These are phyloP conservation scores for Exserohilum turcica DNA, from an alignment of 2,329 filamentous ascomycete genomes.

Conservation along the genomic window DNA sequence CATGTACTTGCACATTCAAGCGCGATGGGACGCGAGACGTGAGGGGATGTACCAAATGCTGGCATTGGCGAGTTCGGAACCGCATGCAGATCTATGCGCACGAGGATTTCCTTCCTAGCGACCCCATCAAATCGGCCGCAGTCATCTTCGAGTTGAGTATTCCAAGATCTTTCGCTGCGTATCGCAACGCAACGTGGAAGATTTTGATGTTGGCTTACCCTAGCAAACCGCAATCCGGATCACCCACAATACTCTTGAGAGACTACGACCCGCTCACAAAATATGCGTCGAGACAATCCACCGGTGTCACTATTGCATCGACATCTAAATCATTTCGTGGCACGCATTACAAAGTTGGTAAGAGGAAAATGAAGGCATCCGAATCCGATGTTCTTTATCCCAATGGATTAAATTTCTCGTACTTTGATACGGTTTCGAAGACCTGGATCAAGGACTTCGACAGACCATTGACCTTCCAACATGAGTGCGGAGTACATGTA, in stretches of 20 bases:
- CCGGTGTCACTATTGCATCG: conserved; percentile 49
- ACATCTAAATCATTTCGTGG: conserved; percentile 50
- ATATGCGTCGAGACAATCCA: conserved; percentile 17
- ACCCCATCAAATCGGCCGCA: conserved; percentile 39
- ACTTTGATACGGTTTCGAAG: conserved; percentile 51
- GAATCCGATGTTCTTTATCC: conserved; percentile 50
- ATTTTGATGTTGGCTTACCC: conserved; percentile 49
- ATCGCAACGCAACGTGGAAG: conserved; percentile 58
- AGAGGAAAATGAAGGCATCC: conserved; percentile 31
- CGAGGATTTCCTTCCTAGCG: conserved; percentile 56
- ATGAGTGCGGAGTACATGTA: conserved; percentile 17
- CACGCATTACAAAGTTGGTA: conserved; percentile 53
- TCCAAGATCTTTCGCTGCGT: conserved; percentile 52
- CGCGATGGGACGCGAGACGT: conserved; percentile 16
- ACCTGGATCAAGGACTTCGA: conserved; percentile 48
- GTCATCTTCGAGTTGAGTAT: conserved; percentile 58
- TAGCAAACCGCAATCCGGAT: conserved; percentile 8
- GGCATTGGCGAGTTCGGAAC: conserved; percentile 37
- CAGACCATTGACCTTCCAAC: conserved; percentile 48
- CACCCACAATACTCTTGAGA: conserved; percentile 34
- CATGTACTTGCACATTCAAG: conserved; percentile 35
- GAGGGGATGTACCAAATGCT: conserved; percentile 53
- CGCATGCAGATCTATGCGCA: conserved; percentile 53
- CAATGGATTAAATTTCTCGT: conserved; percentile 53
- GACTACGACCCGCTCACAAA: conserved; percentile 37